phyloP scores from a whole-genome alignment of 768 basidiomycete species.

The Chiua virens region DNA sequence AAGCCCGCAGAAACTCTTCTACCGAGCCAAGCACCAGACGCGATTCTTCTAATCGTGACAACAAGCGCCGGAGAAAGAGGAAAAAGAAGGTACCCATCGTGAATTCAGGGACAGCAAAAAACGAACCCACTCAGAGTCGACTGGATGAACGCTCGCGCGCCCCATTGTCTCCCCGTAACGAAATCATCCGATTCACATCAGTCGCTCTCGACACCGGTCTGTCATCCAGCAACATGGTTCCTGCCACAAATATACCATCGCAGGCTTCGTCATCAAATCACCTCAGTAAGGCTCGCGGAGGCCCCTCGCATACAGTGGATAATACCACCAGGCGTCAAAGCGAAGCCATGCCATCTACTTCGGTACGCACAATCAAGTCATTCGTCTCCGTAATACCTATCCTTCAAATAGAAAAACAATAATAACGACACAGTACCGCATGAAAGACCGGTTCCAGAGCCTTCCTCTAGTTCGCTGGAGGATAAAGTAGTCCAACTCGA shows the following conservation, averaged over 20 bases:
- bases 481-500: slow-evolving; percentile 41
- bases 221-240: neutral
- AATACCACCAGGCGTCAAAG: neutral
- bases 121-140: slow-evolving; percentile 5
- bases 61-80: slow-evolving; percentile 28
- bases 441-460: neutral
- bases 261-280: slow-evolving; percentile 3
- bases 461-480: slow-evolving; percentile 8
- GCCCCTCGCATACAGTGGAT: neutral
- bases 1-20: slow-evolving; percentile 19
- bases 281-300: neutral
- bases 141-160: slow-evolving; percentile 12
- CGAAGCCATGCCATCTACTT: slow-evolving; percentile 9
- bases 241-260: neutral
- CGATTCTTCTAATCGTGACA: slow-evolving; percentile 22
- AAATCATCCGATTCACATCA: slow-evolving; percentile 28
- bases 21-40: slow-evolving; percentile 14
- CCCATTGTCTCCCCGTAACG: slow-evolving; percentile 24
- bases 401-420: slow-evolving; percentile 7
- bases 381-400: slow-evolving; percentile 2
- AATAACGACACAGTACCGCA: neutral
- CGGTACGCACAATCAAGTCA: slow-evolving; percentile 10
- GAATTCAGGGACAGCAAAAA: slow-evolving; percentile 2
- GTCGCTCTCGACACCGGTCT: slow-evolving; percentile 12
- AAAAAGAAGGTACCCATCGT: slow-evolving; percentile 31